These are phyloP conservation scores for Nitzschia inconspicua DNA, from an alignment of 108 stramenopile genomes.

Conservation along the genomic window DNA sequence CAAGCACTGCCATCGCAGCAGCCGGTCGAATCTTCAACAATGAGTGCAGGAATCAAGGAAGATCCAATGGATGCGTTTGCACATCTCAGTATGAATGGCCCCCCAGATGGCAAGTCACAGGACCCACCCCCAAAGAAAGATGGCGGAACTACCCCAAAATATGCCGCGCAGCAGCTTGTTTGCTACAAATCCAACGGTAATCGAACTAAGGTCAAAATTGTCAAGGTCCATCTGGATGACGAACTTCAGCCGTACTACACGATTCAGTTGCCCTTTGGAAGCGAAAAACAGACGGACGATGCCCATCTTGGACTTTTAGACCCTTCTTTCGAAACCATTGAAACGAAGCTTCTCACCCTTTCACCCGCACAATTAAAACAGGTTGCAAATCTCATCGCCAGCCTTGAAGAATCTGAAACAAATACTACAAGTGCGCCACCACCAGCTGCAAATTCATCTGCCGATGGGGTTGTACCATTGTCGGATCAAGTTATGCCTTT, in stretches of 20 bases:
- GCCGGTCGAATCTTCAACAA: neutral
- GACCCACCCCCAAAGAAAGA: neutral
- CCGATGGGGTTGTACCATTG: neutral
- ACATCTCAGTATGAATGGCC: conserved; percentile 23
- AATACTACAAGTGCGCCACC: neutral
- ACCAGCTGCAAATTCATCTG: neutral
- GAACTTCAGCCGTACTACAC: conserved; percentile 62
- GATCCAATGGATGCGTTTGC: conserved; percentile 42
- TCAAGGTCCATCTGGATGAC: conserved; percentile 68
- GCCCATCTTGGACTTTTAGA: conserved; percentile 37
- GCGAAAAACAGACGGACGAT: conserved; percentile 71
- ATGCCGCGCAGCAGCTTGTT: conserved; percentile 14
- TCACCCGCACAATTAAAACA: conserved; percentile 15
- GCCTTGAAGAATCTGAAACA: conserved; percentile 7
- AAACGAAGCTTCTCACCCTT: conserved; percentile 3
- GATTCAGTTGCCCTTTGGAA: conserved; percentile 48
- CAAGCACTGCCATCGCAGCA: conserved; percentile 11
- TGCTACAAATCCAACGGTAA: conserved; percentile 49
- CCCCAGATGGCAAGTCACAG: neutral
- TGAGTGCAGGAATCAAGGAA: neutral
- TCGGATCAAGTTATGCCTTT: neutral
- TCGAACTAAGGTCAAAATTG: conserved; percentile 27
- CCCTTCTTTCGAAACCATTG: conserved; percentile 17
- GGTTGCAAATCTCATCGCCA: conserved; percentile 17
- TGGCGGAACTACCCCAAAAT: neutral